phyloP scores from a whole-genome alignment of 108 stramenopile species.

The Skeletonema menzelii region DNA sequence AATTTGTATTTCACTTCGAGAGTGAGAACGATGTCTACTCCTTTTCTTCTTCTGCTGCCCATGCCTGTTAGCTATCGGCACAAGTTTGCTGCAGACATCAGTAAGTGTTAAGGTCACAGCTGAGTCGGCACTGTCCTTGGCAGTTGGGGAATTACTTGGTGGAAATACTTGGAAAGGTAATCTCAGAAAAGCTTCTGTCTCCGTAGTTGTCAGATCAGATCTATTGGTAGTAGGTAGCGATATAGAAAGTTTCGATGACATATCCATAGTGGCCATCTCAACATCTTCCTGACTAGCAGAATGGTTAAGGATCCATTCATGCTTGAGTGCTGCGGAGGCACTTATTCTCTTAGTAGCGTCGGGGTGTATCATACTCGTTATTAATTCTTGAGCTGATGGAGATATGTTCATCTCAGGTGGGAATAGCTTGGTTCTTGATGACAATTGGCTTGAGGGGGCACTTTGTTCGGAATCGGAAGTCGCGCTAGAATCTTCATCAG shows the following conservation, averaged over 20 bases:
- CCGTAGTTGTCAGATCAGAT: constrained; percentile 3
- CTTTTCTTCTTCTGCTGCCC: constrained; percentile 11
- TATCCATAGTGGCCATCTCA: not conserved
- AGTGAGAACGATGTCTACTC: constrained; percentile 5
- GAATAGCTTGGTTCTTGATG: constrained; percentile 35
- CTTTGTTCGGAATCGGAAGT: constrained; percentile 38
- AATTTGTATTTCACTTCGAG: not conserved
- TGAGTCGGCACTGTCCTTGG: not conserved
- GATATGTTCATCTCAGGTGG: constrained; percentile 76
- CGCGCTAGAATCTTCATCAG: constrained; percentile 32
- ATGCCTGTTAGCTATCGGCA: constrained; percentile 18
- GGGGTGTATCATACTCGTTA: constrained; percentile 68
- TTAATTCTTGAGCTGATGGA: constrained; percentile 70
- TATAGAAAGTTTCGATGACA: not conserved
- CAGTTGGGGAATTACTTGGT: constrained; percentile 38
- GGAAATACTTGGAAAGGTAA: constrained; percentile 18
- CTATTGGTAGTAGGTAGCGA: not conserved
- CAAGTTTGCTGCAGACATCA: constrained; percentile 45
- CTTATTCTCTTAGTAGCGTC: constrained; percentile 66
- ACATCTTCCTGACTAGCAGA: constrained; percentile 5
- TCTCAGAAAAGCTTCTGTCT: constrained; percentile 23
- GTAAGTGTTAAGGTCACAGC: constrained; percentile 33
- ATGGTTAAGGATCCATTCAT: constrained; percentile 65
- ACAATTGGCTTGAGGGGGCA: constrained; percentile 9
- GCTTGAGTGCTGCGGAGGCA: constrained; percentile 58